Percentiles rank a stretch among this genome's conserved stretches.
phyloP scores from a whole-genome alignment of 441 rosid genomes.

The Breynia disticha region DNA sequence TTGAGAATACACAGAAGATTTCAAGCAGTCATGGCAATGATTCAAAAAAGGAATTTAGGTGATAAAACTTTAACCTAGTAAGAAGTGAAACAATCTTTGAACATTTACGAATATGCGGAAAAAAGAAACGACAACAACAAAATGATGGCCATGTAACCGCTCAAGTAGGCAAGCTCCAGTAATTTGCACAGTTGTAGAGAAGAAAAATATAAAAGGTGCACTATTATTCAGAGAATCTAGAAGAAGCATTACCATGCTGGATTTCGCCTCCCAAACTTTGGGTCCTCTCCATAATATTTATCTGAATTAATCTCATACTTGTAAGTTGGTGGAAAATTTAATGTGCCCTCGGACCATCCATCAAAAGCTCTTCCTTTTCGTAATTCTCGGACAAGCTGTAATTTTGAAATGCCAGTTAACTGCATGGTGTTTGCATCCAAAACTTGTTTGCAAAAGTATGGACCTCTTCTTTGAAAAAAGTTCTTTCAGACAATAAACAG shows the following conservation, averaged over 20 bases:
- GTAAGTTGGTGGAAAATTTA: slow-evolving; percentile 79
- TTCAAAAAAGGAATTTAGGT: too few species aligned
- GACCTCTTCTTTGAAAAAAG: neutral
- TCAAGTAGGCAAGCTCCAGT: too few species aligned
- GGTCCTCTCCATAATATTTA: slow-evolving; percentile 64
- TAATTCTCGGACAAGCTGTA: slow-evolving; percentile 62
- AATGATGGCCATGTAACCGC: too few species aligned
- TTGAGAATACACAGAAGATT: too few species aligned
- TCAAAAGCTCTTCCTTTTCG: slow-evolving; percentile 63
- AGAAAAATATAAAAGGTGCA: neutral
- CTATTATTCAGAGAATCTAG: slow-evolving; percentile 1
- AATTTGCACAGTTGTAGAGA: neutral
- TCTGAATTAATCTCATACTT: slow-evolving; percentile 73
- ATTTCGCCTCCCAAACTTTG: slow-evolving; percentile 64
- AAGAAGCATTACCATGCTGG: slow-evolving; percentile 71
- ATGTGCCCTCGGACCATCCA: slow-evolving; percentile 81
- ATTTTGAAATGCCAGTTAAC: slow-evolving; percentile 11
- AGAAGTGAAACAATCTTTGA: too few species aligned
- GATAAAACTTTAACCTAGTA: too few species aligned
- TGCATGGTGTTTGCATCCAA: slow-evolving; percentile 5
- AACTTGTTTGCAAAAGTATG: slow-evolving; percentile 3
- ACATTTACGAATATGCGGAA: too few species aligned
- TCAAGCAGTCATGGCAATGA: too few species aligned
- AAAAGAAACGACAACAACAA: too few species aligned
- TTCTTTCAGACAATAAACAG: too few species aligned